phyloP scores from a whole-genome alignment of 805 yeast genomes.

The Hanseniaspora pseudoguilliermondii region DNA sequence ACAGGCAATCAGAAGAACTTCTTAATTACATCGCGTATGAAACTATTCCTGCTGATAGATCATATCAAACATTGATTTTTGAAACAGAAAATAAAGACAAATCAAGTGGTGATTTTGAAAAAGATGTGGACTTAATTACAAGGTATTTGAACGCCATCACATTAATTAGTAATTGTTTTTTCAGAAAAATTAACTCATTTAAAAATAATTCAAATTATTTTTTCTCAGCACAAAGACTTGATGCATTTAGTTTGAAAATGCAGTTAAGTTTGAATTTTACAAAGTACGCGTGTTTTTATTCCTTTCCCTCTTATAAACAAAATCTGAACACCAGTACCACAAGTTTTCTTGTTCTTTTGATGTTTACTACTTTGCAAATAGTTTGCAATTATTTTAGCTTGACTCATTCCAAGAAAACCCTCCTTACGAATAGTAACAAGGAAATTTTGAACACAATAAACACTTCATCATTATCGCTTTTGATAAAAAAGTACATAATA shows the following conservation, averaged over 20 bases:
- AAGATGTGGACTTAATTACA: not conserved
- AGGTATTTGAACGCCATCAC: not conserved
- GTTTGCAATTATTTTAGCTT: not conserved
- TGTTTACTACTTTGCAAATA: not conserved
- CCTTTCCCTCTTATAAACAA: not conserved
- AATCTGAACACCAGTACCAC: not conserved
- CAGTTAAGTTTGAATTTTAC: not conserved
- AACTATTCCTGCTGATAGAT: not conserved
- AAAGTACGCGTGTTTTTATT: not conserved
- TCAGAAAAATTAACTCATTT: not conserved
- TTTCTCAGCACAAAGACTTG: not conserved
- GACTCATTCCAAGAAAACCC: not conserved
- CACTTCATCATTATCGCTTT: not conserved
- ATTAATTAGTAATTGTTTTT: not conserved
- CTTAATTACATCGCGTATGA: not conserved
- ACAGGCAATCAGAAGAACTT: not conserved
- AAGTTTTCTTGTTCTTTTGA: not conserved
- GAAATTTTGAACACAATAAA: not conserved
- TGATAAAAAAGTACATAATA: not conserved
- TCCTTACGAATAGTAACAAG: not conserved
- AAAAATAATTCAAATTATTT: not conserved
- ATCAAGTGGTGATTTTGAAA: not conserved
- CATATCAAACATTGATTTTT: not conserved
- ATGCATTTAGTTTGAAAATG: not conserved
- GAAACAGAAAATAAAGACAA: not conserved